Evolutionary conservation across 192 early-diverging fungal species (phyloP).

Genomic region (Coemansia brasiliensis): DNA sequence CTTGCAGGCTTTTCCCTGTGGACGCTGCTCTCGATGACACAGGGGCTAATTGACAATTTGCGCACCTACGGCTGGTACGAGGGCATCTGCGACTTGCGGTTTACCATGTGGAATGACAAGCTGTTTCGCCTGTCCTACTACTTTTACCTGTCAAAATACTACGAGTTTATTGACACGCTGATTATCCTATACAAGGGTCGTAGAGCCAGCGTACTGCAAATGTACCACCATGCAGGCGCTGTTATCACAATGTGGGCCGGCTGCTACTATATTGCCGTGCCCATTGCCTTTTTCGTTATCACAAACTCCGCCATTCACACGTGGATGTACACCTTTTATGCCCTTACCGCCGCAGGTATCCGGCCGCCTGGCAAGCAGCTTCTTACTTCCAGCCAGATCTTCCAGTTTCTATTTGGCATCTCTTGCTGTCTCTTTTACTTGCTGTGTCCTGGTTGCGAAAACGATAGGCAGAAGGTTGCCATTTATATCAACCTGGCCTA

Average conservation of each 20-base stretch:
- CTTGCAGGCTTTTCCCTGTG: conserved; percentile 73
- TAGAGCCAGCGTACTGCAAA: conserved; percentile 73
- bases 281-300: conserved; percentile 82
- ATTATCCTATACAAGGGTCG: conserved; percentile 81
- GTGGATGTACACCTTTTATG: conserved; percentile 87
- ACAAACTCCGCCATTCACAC: conserved; percentile 85
- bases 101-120: conserved; percentile 66
- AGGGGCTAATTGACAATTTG: conserved; percentile 59
- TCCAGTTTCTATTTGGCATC: conserved; percentile 80
- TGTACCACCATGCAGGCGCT: conserved; percentile 87
- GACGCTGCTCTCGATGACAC: conserved; percentile 67
- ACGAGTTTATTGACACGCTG: conserved; percentile 85
- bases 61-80: conserved; percentile 55
- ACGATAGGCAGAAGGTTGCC: conserved; percentile 62
- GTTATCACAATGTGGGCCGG: conserved; percentile 89
- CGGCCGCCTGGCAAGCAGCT: conserved; percentile 78
- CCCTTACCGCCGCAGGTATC: conserved; percentile 68
- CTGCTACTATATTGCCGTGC: conserved; percentile 70
- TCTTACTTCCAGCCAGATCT: conserved; percentile 82
- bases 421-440: conserved; percentile 67
- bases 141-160: conserved; percentile 89
- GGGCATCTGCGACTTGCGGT: conserved; percentile 69
- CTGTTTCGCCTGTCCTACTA: conserved; percentile 78
- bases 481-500: conserved; percentile 72
- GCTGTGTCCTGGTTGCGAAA: conserved; percentile 64